These are phyloP conservation scores for Fusarium hostae DNA, from an alignment of 2,329 filamentous ascomycete genomes.

Conservation along the genomic window DNA sequence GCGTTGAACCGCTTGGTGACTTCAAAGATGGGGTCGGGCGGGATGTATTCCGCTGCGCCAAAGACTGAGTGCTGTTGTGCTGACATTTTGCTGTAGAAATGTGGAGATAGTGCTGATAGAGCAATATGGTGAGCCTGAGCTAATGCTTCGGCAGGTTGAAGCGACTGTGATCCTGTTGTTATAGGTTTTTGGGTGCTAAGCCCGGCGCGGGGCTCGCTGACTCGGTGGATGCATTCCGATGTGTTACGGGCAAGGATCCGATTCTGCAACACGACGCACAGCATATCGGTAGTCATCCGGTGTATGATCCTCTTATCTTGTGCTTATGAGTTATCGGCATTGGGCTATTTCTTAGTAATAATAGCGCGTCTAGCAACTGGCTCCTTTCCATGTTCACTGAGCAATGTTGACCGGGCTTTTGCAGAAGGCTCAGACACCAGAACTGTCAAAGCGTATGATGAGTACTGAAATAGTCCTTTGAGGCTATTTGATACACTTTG, in stretches of 20 bases:
- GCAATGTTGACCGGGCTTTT: no score
- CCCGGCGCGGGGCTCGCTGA: background rate
- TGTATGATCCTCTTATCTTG: background rate
- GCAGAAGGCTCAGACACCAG: no score
- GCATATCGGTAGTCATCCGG: background rate
- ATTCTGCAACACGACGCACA: background rate
- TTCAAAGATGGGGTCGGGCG: constrained; percentile 50
- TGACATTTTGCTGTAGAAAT: background rate
- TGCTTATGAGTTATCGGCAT: accelerated
- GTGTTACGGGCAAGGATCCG: background rate
- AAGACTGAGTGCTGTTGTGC: constrained; percentile 29
- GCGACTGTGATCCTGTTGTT: background rate
- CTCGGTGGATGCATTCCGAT: background rate
- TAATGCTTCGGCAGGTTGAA: background rate
- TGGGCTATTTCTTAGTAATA: accelerated
- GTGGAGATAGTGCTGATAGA: background rate
- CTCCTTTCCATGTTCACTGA: no score
- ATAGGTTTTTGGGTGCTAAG: accelerated
- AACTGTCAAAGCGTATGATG: no score
- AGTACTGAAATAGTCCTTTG: no score
- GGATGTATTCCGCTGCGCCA: constrained; percentile 39
- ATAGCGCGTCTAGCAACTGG: background rate
- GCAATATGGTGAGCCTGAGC: no score
- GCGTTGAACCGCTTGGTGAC: constrained; percentile 48
- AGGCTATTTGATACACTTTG: no score